Evolutionary conservation across 331 rosid species (phyloP), one percentile per base, ranked within the genome.

Genomic region (Cydonia oblonga): DNA sequence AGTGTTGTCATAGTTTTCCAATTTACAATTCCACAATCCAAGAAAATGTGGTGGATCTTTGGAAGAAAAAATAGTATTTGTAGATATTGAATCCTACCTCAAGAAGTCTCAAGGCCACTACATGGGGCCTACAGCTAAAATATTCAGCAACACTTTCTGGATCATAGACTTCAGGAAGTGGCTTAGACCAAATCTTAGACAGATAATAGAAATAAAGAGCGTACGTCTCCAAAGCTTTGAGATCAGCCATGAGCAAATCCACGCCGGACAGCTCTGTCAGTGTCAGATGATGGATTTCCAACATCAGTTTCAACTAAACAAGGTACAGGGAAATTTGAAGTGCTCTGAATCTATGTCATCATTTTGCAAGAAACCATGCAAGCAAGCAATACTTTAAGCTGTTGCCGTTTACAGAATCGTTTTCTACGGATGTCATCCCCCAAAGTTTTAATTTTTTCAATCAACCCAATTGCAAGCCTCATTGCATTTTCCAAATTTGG

Each of bases 151-250:
- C 82, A 64, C 79, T 75, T 72, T 87, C 77, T 25, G 96, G 87
- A 78, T 93, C 96, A 79, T 93, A 91, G 70, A 68, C 89, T 87
- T 89, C 91, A 54, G 98, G 98, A 70, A 90, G 96, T 18, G 98
- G 98, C 72, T 81, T 93, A 29, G 98, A 86, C 97, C 98, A 93
- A n/a, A 86, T 29, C 85, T 87, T 90, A 46, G 93, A 85, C 60
- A 81, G 74, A 77, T 70, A 76, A 61, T 87, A 90, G 72, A 85
- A 89, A 79, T 90, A 93, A 52, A 79, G 69, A 68, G 89, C 92
- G 58, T 90, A 91, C 46, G 92, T 86, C 84, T 93, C 92, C 78
- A 90, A 75, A 40, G 97, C 98, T 70, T 87, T 88, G 58, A 90
- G 89, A 81, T 93, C 98, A 73, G 87, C 88, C 90, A 87, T 75